A percentile compares a stretch with the other conserved stretches of the same genome.
phyloP scores from a whole-genome alignment of 352 stramenopile species.

The Pythium insidiosum region DNA sequence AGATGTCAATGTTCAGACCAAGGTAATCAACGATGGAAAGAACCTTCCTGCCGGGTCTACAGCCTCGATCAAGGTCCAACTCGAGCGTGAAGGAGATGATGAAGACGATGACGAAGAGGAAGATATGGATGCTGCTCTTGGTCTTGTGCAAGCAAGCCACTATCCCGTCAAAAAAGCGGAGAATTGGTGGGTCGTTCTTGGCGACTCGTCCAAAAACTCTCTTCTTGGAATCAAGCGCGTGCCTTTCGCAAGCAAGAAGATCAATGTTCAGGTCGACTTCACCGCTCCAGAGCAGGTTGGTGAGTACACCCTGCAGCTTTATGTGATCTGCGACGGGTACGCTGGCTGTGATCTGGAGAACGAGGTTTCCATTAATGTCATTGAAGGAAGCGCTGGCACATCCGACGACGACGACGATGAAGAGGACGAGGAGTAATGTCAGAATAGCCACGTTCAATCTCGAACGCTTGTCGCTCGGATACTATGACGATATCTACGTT shows the following conservation, averaged over 20 bases:
- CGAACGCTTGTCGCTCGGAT: too few relatives aligned
- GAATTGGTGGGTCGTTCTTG: conserved; percentile 98
- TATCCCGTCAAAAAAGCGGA: conserved; percentile 92
- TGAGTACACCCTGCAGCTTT: conserved; percentile 94
- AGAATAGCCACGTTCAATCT: too few relatives aligned
- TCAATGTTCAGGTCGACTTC: conserved; percentile 92
- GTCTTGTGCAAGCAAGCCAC: conserved; percentile 64
- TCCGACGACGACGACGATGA: conserved; percentile 20
- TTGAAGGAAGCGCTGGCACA: conserved; percentile 22
- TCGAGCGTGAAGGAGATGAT: conserved; percentile 93
- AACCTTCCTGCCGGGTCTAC: conserved; percentile 87
- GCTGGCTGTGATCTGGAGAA: conserved; percentile 98
- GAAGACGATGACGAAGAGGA: conserved; percentile 75
- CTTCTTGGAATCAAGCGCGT: conserved; percentile 98
- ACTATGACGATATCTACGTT: too few relatives aligned
- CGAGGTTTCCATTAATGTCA: conserved; percentile 63
- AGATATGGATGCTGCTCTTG: conserved; percentile 40
- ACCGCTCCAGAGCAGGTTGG: conserved; percentile 91
- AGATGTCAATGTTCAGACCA: conserved; percentile 94
- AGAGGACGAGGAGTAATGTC: conserved; percentile 13
- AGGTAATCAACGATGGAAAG: conserved; percentile 87
- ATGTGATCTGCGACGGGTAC: conserved; percentile 99
- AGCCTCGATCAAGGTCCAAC: conserved; percentile 81
- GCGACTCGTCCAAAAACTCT: conserved; percentile 92
- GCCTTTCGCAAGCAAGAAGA: conserved; percentile 77